Evolutionary conservation across 106 monocot species (phyloP), one percentile per base, ranked within the genome.

Genomic region (Narthecium ossifragum): DNA sequence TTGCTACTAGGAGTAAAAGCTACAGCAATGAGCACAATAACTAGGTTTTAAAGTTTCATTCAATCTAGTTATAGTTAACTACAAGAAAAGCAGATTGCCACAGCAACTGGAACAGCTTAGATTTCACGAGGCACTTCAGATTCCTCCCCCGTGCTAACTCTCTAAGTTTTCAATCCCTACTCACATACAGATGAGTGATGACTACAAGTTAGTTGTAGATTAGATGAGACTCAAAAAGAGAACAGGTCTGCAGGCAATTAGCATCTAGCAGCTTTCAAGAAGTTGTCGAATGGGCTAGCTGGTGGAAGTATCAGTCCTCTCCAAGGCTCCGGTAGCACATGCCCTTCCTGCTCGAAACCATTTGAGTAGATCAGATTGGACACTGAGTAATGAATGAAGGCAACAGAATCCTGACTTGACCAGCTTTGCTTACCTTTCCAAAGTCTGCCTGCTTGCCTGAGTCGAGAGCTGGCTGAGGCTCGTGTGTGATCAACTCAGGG

Each of bases 201-300:
- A n/a, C n/a, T n/a, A n/a, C n/a, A n/a, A n/a, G n/a, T n/a, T n/a
- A n/a, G n/a, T n/a, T 36, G 15, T 21, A 49, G 23, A 49, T 49
- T 20, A 49, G 49, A 49, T 24, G 21, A 49, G 21, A 49, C 8
- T 6, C 49, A 5, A 13, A 14, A 30, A 32, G 2, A 18, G 36
- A 29, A 6, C 26, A 5, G 23, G 18, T 20, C 49, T 0, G 5
- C 49, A 49, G 2, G 10, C 31, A 28, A 15, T 68, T 50, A 72
- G 45, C 78, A 78, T 25, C 74, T 55, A 8, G 86, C 87, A n/a
- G 96, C 96, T 63, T 84, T 90, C 71, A 90, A 53, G 71, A 98
- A 98, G 76, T 98, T 98, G 61, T 98, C 90, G 17, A 90, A 98
- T 23, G 96, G 90, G 55, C 96, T 98, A 2, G 96, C 90, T 10